Evolutionary conservation across 2,329 filamentous ascomycete genomes (phyloP).

Genomic region (Sarocladiaceae sp.): DNA sequence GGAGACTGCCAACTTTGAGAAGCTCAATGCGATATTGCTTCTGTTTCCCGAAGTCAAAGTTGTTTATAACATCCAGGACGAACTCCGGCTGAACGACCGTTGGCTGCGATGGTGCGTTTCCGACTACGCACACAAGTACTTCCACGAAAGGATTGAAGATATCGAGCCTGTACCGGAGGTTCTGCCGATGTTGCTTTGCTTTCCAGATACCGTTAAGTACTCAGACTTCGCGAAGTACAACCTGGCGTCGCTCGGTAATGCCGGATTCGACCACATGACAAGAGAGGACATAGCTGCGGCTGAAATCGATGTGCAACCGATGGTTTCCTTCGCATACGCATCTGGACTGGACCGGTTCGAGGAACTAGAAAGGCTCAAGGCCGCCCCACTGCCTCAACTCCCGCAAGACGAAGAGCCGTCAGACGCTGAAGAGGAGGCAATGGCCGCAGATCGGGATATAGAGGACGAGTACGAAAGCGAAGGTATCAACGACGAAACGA

Average conservation of each 20-base stretch:
- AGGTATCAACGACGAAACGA: slow-evolving; percentile 12
- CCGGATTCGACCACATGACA: too few species aligned
- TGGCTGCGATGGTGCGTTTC: slow-evolving; percentile 10
- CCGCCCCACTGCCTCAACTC: neutral
- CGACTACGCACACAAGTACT: slow-evolving; percentile 8
- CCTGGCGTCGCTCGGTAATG: neutral
- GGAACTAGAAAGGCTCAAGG: neutral
- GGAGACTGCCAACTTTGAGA: neutral
- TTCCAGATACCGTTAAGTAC: slow-evolving; percentile 1
- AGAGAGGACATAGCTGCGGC: neutral
- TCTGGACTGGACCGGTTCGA: neutral
- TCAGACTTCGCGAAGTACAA: slow-evolving; percentile 9
- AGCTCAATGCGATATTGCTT: neutral
- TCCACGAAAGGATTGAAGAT: slow-evolving; percentile 6
- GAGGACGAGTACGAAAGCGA: slow-evolving; percentile 14
- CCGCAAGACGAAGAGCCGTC: slow-evolving; percentile 1
- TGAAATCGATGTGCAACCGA: slow-evolving; percentile 1
- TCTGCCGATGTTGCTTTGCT: neutral
- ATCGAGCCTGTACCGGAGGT: neutral
- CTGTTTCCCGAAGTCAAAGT: slow-evolving; percentile 9
- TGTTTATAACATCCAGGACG: slow-evolving; percentile 4
- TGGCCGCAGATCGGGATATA: neutral
- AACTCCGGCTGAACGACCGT: neutral
- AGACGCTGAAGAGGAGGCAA: neutral
- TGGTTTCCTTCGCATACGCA: neutral